A percentile compares a stretch with the other conserved stretches of the same genome.
phyloP scores from a whole-genome alignment of 345 rosid genomes.

The Alliaria petiolata region DNA sequence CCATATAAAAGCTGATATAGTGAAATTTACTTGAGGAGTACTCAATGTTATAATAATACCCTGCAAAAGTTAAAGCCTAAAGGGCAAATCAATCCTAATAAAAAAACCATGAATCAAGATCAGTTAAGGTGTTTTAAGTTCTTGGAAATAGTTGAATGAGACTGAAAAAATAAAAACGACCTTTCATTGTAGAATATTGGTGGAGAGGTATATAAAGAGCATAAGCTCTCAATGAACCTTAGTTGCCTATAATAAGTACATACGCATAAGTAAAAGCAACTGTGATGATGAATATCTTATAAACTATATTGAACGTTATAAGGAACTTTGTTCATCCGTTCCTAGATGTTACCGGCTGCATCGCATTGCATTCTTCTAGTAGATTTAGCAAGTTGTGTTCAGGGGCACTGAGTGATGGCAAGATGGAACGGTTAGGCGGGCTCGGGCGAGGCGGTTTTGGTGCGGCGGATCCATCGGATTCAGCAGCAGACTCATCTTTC shows the following conservation, averaged over 20 bases:
- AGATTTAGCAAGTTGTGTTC: conserved; percentile 79
- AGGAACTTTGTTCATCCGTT: conserved; percentile 10
- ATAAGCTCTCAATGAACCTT: conserved; percentile 19
- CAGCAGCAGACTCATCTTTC: conserved; percentile 53
- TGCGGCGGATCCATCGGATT: conserved; percentile 27
- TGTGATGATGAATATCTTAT: conserved; percentile 22
- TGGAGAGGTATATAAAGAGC: neutral
- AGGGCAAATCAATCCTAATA: neutral
- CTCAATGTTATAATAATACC: conserved; percentile 23
- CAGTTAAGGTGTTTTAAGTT: conserved; percentile 2
- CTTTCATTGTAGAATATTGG: conserved; percentile 7
- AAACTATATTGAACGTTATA: neutral
- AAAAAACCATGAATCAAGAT: conserved; percentile 11
- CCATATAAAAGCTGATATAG: neutral
- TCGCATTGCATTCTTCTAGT: conserved; percentile 77
- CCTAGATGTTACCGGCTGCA: conserved; percentile 46
- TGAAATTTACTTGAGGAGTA: conserved; percentile 20
- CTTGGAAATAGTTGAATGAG: neutral
- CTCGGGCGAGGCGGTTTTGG: conserved; percentile 42
- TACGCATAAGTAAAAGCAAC: conserved; percentile 14
- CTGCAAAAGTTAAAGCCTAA: conserved; percentile 21
- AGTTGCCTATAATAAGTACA: conserved; percentile 17
- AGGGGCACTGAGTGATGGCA: conserved; percentile 90
- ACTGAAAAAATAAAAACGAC: neutral
- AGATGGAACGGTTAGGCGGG: conserved; percentile 48